phyloP scores from a whole-genome alignment of 495 filamentous ascomycete genomes.

The Opeltia flavorubescens region DNA sequence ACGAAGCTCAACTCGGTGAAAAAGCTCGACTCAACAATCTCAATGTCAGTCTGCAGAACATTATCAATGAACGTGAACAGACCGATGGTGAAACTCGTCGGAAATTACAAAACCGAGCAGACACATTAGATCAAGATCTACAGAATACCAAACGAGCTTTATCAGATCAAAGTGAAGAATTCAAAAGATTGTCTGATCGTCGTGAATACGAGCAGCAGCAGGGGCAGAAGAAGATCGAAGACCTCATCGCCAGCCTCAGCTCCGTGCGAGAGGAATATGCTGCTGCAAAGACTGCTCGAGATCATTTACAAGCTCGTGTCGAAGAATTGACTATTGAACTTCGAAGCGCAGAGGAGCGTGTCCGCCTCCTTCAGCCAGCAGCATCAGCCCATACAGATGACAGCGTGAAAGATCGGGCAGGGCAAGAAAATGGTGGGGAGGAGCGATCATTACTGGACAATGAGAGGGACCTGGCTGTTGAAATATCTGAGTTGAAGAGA shows the following conservation, averaged over 20 bases:
- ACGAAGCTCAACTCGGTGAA: constrained; percentile 71
- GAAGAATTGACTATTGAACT: constrained; percentile 82
- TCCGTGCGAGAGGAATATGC: constrained; percentile 71
- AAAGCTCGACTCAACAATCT: constrained; percentile 64
- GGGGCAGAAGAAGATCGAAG: constrained; percentile 75
- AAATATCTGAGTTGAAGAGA: constrained; percentile 71
- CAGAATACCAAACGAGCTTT: constrained; percentile 68
- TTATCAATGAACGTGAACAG: constrained; percentile 82
- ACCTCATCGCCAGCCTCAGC: constrained; percentile 64
- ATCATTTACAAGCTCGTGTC: constrained; percentile 74
- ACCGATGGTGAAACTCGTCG: constrained; percentile 68
- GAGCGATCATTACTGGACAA: constrained; percentile 43
- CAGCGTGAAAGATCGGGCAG: constrained; percentile 24
- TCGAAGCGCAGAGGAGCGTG: constrained; percentile 71
- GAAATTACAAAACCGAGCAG: constrained; percentile 58
- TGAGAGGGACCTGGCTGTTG: constrained; percentile 74
- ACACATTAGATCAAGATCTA: constrained; percentile 66
- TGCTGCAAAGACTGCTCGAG: constrained; percentile 67
- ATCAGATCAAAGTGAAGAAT: constrained; percentile 68
- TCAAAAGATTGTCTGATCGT: constrained; percentile 59
- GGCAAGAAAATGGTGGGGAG: constrained; percentile 25
- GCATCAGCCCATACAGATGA: constrained; percentile 28
- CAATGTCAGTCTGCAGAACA: constrained; percentile 64
- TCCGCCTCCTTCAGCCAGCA: constrained; percentile 60
- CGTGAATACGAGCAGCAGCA: constrained; percentile 83